A percentile compares a stretch with the other conserved stretches of the same genome.
Conservation (phyloP, 2,329 filamentous ascomycete genomes). For the Magnaporthiopsis incrustans region DNA sequence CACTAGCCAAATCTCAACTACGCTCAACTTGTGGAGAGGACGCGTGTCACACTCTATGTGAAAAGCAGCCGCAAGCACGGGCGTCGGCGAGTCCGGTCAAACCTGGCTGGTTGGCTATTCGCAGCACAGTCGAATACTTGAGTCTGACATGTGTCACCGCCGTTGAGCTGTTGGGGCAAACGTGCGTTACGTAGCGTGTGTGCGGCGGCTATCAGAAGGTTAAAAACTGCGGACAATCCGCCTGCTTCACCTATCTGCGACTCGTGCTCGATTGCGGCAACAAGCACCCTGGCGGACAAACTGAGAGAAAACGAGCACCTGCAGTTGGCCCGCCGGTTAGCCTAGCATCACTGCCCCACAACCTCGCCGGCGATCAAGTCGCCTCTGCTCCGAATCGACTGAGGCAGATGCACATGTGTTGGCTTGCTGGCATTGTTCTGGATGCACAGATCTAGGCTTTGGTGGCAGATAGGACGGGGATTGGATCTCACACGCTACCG, state of each 20-base stretch:
- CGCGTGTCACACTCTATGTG: background rate
- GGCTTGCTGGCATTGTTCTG: background rate
- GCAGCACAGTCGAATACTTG: background rate
- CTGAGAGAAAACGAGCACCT: background rate
- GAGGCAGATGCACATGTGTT: background rate
- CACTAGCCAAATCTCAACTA: background rate
- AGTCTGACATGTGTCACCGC: background rate
- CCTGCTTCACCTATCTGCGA: background rate
- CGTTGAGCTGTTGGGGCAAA: background rate
- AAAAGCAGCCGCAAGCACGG: background rate
- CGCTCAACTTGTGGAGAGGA: background rate
- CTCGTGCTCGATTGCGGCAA: background rate
- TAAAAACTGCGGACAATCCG: background rate
- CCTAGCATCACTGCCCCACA: background rate
- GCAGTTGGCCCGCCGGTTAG: background rate
- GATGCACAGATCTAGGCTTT: background rate
- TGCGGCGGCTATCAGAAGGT: background rate
- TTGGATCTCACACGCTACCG: background rate
- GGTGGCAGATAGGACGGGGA: background rate
- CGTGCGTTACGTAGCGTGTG: background rate
- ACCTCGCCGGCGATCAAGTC: background rate
- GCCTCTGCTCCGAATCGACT: background rate
- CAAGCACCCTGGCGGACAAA: no score
- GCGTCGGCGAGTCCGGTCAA: background rate
- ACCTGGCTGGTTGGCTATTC: background rate